Conservation (phyloP, 192 early-diverging fungal species). For the Phycomyces nitens region DNA sequence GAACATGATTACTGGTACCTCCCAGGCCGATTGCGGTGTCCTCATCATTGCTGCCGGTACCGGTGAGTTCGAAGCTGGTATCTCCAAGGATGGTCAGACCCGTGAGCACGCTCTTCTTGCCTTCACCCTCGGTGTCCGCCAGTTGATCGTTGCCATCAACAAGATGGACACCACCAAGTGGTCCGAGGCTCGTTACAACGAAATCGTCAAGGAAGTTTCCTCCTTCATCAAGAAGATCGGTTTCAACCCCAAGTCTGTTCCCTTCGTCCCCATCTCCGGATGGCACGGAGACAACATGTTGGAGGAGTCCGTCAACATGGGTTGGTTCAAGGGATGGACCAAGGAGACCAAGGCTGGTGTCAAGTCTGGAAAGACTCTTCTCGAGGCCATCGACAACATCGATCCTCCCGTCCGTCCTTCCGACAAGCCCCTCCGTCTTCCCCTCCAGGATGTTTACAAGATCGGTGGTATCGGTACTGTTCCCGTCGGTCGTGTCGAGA, state of each 20-base stretch:
- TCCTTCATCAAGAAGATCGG: conserved; percentile 97
- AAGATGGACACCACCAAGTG: conserved; percentile 99
- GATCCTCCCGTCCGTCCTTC: conserved; percentile 86
- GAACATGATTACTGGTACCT: conserved; percentile 99
- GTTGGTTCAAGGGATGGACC: conserved; percentile 97
- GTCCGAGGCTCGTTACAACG: conserved; percentile 91
- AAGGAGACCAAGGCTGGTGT: conserved; percentile 81
- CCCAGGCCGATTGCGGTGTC: conserved; percentile 96
- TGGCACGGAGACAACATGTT: conserved; percentile 99
- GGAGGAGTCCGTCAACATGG: conserved; percentile 88
- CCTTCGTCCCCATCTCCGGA: conserved; percentile 97
- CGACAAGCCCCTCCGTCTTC: conserved; percentile 95
- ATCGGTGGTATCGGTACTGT: conserved; percentile 98
- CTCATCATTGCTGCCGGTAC: conserved; percentile 91
- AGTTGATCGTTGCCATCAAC: conserved; percentile 99
- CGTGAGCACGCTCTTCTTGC: conserved; percentile 98
- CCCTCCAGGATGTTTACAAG: conserved; percentile 98
- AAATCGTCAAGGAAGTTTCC: conserved; percentile 94
- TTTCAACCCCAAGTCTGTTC: conserved; percentile 88
- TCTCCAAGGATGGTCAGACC: conserved; percentile 99
- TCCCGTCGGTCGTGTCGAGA: conserved; percentile 95
- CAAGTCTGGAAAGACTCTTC: conserved; percentile 76
- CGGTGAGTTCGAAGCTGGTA: conserved; percentile 87
- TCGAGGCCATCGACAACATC: conserved; percentile 93
- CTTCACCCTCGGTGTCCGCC: conserved; percentile 96